phyloP scores from a whole-genome alignment of 352 stramenopile species.

The Phytophthora sojae region DNA sequence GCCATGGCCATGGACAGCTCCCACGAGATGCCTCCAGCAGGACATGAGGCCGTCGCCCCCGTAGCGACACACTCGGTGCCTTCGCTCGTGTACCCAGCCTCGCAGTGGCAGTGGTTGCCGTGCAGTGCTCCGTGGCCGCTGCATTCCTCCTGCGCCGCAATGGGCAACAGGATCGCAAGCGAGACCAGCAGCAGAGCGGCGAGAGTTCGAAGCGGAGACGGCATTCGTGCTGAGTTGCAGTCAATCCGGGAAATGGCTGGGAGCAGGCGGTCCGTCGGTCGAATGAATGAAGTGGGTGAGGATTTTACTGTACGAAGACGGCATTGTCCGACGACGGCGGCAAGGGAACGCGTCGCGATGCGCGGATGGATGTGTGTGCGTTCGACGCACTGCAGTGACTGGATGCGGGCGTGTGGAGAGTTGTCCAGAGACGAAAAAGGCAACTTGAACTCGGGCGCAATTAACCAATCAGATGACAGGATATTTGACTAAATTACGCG shows the following conservation, averaged over 20 bases:
- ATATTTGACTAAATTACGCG: background rate
- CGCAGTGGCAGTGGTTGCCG: slow-evolving; percentile 57
- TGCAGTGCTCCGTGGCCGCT: slow-evolving; percentile 53
- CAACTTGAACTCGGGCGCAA: background rate
- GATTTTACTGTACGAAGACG: background rate
- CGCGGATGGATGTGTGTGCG: too few relatives aligned
- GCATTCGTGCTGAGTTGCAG: slow-evolving; percentile 2
- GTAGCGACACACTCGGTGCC: slow-evolving; percentile 45
- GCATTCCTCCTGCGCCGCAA: slow-evolving; percentile 39
- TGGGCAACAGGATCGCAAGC: slow-evolving; percentile 16
- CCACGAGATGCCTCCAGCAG: slow-evolving; percentile 48
- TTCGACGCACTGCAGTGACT: background rate
- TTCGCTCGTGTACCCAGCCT: slow-evolving; percentile 49
- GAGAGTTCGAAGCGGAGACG: background rate
- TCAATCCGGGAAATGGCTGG: slow-evolving; percentile 16
- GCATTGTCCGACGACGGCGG: background rate
- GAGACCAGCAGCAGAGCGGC: slow-evolving; percentile 25
- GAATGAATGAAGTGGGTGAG: slow-evolving; percentile 3
- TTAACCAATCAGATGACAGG: background rate
- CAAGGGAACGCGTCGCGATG: background rate
- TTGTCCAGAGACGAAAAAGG: background rate
- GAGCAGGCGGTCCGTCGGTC: background rate
- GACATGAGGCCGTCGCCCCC: slow-evolving; percentile 29
- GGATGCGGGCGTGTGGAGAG: background rate
- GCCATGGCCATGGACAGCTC: slow-evolving; percentile 49